Base-by-base conservation (phyloP, 139 green algal genomes). In the Coelastrella sp. region DNA sequence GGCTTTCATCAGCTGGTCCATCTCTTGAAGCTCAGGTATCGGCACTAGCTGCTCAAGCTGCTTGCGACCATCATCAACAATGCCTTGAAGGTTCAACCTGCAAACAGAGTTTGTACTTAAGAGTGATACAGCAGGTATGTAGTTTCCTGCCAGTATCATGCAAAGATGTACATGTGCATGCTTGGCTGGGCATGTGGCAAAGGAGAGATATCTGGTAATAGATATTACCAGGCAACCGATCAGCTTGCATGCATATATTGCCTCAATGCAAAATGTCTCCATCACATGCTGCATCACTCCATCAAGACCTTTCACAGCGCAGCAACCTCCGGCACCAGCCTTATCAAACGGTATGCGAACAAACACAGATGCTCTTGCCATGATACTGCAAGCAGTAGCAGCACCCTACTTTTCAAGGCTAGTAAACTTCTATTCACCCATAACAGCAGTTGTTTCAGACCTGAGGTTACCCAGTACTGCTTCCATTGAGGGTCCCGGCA, bases 1-100 rank as follows among this genome's bases (percentile, higher is more conserved):
- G 35, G 51, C 53, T 1, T 25, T 21, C 4, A 71, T 51, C 34
- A 82, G 75, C 32, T 40, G 45, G 53, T 38, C 34, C 11, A 71
- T 25, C 75, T 82, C 75, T 21, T 71, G 5, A 37, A 82, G 37
- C 75, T 82, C 75, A 19, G 75, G 60, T 21, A 84, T 53, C 2
- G 78, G 78, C 60, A 84, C 17, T n/a, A 76, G 40, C 15, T 32
- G 35, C 41, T 84, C 62, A 7, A 84, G 7, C 19, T 38, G 40
- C 5, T 51, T 43, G 15, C 7, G 19, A 30, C 60, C 60, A 67
- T 84, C 78, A 27, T 64, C 72, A 40, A 84, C n/a, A 43, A 84
- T 84, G 41, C 78, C 78, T 19, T 62, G 7, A 23, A 84, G 7
- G 17, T 60, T 32, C 23, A 19, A 13, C 15, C 78, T 84, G 60